Evolutionary conservation across 2,329 filamentous ascomycete genomes (phyloP).

Genomic region (Niveomyces coronatus): DNA sequence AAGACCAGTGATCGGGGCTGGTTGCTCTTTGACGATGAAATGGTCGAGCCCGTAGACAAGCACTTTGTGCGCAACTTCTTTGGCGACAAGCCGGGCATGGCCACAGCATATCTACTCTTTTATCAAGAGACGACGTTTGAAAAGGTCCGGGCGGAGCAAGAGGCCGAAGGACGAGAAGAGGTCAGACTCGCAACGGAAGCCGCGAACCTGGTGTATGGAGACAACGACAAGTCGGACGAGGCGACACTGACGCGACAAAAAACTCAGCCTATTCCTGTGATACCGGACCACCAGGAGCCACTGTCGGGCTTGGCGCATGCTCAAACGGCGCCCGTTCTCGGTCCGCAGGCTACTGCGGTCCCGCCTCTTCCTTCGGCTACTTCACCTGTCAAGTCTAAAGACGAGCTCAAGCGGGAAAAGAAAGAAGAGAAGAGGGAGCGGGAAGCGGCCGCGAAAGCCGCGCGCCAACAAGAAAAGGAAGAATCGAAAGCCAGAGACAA

Average conservation of each 20-base stretch:
- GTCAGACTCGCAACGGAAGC: conserved; percentile 45
- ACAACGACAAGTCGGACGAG: conserved; percentile 34
- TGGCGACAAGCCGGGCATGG: conserved; percentile 80
- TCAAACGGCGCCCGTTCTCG: conserved; percentile 45
- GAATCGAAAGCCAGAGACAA: conserved; percentile 30
- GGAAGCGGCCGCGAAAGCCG: conserved; percentile 45
- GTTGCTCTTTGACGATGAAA: conserved; percentile 95
- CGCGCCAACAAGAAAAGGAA: conserved; percentile 42
- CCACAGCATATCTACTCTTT: conserved; percentile 93
- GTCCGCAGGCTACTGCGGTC: conserved; percentile 9
- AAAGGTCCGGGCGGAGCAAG: conserved; percentile 65
- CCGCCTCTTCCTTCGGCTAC: conserved; percentile 8
- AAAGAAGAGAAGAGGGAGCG: conserved; percentile 68
- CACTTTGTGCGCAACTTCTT: conserved; percentile 96
- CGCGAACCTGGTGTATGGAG: conserved; percentile 43
- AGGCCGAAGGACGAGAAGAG: conserved; percentile 63
- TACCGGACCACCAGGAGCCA: conserved; percentile 38
- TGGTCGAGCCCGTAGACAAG: conserved; percentile 97
- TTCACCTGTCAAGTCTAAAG: conserved; percentile 34
- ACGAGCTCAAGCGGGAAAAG: conserved; percentile 56
- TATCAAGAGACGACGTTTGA: conserved; percentile 82
- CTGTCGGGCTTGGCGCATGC: conserved; percentile 56
- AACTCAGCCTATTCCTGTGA: conserved; percentile 36
- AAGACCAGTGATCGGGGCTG: conserved; percentile 94
- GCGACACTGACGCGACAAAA: conserved; percentile 37